These are phyloP conservation scores for Lablab purpureus DNA, from an alignment of 306 rosid genomes.

Conservation along the genomic window DNA sequence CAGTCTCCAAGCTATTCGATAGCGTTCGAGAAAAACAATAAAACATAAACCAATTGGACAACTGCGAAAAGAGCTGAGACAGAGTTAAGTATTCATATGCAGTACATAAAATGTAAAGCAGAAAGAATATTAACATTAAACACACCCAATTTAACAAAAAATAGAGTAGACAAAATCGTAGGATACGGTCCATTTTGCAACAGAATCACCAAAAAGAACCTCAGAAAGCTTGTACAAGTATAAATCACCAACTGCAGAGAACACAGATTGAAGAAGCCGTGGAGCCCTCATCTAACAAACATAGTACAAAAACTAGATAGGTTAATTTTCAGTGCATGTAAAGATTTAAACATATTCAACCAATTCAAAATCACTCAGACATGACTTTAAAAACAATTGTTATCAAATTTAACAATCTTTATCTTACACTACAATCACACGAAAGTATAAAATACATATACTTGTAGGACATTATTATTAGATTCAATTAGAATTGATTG, in stretches of 20 bases:
- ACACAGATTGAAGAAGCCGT: slow-evolving; percentile 74
- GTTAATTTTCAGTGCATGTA: background rate
- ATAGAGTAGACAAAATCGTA: slow-evolving; percentile 27
- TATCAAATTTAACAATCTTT: background rate
- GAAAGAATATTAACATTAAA: slow-evolving; percentile 36
- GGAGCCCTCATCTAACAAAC: slow-evolving; percentile 79
- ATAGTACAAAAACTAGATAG: slow-evolving; percentile 14
- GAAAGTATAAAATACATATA: too few relatives aligned
- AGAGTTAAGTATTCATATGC: slow-evolving; percentile 52
- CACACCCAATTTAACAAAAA: background rate
- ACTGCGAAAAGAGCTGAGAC: slow-evolving; percentile 82
- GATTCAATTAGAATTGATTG: background rate
- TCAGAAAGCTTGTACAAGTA: slow-evolving; percentile 76
- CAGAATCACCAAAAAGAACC: slow-evolving; percentile 65
- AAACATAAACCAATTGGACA: slow-evolving; percentile 89
- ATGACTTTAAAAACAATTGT: background rate
- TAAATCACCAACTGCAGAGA: slow-evolving; percentile 85
- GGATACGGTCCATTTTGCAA: slow-evolving; percentile 97
- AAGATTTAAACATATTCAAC: background rate
- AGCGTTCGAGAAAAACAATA: slow-evolving; percentile 81
- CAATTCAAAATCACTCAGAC: background rate
- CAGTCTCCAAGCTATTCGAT: slow-evolving; percentile 90
- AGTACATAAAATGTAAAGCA: slow-evolving; percentile 32
- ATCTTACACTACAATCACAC: too few relatives aligned
- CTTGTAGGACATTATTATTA: too few relatives aligned